Base-by-base conservation (phyloP, 495 filamentous ascomycete species). In the Parachaetomium inaequale region DNA sequence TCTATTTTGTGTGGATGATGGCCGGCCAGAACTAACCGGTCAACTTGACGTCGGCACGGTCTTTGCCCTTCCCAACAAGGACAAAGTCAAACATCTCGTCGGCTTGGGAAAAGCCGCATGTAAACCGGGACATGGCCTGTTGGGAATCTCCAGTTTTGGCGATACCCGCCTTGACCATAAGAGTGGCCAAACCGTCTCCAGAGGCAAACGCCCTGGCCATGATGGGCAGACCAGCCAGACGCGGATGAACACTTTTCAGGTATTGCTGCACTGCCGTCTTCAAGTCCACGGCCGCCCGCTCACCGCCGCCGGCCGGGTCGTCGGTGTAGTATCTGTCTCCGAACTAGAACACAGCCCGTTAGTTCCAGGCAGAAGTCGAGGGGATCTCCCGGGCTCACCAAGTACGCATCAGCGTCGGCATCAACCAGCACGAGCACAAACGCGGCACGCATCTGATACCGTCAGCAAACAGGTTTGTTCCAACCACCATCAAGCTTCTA, bases 31-130 rank as follows among this genome's bases (percentile, higher is more conserved):
- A 36, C 43, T 31, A 65, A 82, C 80, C 77, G 75, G 76, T 76
- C 52, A 87, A 79, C 61, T 87, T 87, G 63, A 78, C 79, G 58
- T 83, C 78, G 5, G 81, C 80, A 14, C 80, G 78, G 58, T 86
- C 83, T 58, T 84, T 84, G 26, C 80, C 78, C 54, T 81, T 77
- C 12, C 82, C 84, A 23, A 82, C 83, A 65, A 86, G 81, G 0
- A 86, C 75, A 69, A 83, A 85, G 55, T 86, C 83, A 61, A 84
- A 84, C 10, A 85, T 64, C 34, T 82, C 77, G 42, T 82, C 79
- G 0, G 80, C 76, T 5, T 83, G 76, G 6, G 78, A 84, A 61
- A 88, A 87, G 12, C 81, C 79, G 1, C 80, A 71, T 25, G 75
- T 75, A 60, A 85, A 84, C 12, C 60, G 59, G 49, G 42, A 61